These are phyloP conservation scores for Tylopilus subfusipes DNA, from an alignment of 768 basidiomycete genomes.

Conservation along the genomic window DNA sequence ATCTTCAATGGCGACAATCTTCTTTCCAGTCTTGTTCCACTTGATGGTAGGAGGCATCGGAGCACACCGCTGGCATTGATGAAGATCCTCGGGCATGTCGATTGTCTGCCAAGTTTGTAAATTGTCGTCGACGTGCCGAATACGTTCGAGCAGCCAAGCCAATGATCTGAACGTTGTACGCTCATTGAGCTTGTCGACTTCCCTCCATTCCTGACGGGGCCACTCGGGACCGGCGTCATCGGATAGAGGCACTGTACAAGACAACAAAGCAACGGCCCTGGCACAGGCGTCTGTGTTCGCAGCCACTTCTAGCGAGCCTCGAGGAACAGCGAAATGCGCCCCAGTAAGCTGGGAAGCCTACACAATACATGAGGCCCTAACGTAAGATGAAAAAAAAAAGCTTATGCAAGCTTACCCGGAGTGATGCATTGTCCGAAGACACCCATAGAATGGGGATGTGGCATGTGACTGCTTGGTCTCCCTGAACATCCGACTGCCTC, in stretches of 20 bases:
- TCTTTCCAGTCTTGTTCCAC: conserved; percentile 65
- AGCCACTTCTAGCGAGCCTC: conserved; percentile 45
- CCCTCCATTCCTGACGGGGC: conserved; percentile 68
- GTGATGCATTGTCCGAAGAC: conserved; percentile 39
- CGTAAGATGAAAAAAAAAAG: neutral
- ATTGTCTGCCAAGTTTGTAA: conserved; percentile 67
- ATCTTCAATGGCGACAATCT: conserved; percentile 72
- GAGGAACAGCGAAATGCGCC: conserved; percentile 67
- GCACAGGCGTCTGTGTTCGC: conserved; percentile 61
- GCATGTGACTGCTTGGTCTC: conserved; percentile 50
- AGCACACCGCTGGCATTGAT: conserved; percentile 76
- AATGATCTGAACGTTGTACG: conserved; percentile 74
- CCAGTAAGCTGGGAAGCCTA: conserved; percentile 53
- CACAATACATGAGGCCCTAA: conserved; percentile 6
- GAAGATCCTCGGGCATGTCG: conserved; percentile 41
- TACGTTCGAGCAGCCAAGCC: conserved; percentile 84
- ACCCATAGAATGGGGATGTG: conserved; percentile 68
- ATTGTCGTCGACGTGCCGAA: conserved; percentile 67
- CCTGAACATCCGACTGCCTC: conserved; percentile 62
- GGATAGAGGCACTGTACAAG: conserved; percentile 69
- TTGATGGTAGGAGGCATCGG: conserved; percentile 71
- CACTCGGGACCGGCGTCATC: conserved; percentile 75
- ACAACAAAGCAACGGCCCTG: conserved; percentile 73
- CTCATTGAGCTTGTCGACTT: conserved; percentile 86
- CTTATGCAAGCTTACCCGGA: conserved; percentile 46